phyloP scores from a whole-genome alignment of 768 basidiomycete species.

The Hypsizygus marmoreus region DNA sequence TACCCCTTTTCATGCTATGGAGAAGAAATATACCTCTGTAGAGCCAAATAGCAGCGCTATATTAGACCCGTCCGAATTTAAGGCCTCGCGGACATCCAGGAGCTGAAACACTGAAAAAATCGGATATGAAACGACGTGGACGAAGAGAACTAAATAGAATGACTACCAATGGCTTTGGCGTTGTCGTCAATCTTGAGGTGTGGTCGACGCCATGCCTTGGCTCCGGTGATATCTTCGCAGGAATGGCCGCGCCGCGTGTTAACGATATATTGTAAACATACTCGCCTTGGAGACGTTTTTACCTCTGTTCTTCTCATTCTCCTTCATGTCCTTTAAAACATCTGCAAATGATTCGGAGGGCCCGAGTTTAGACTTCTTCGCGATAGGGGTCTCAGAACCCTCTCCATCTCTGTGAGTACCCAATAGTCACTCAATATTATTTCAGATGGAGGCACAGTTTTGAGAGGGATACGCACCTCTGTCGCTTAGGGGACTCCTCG shows the following conservation, averaged over 20 bases:
- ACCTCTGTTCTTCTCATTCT: background rate
- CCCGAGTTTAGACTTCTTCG: conserved; percentile 4
- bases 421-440: no score
- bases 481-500: no score
- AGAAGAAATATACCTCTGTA: conserved; percentile 20
- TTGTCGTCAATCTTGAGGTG: background rate
- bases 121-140: background rate
- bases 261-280: no score
- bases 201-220: background rate
- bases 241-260: no score
- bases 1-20: no score
- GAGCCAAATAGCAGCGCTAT: conserved; percentile 28
- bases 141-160: background rate
- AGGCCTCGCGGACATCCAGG: conserved; percentile 23
- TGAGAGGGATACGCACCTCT: no score
- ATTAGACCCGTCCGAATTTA: conserved; percentile 4
- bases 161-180: conserved; percentile 5
- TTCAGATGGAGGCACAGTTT: no score
- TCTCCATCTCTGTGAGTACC: no score
- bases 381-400: no score
- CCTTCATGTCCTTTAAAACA: conserved; percentile 11
- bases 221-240: background rate
- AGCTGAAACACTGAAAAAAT: conserved; percentile 27
- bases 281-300: no score
- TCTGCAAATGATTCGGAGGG: conserved; percentile 13